phyloP scores from a whole-genome alignment of 305 asterid genomes.

The Fraxinus baroniana region DNA sequence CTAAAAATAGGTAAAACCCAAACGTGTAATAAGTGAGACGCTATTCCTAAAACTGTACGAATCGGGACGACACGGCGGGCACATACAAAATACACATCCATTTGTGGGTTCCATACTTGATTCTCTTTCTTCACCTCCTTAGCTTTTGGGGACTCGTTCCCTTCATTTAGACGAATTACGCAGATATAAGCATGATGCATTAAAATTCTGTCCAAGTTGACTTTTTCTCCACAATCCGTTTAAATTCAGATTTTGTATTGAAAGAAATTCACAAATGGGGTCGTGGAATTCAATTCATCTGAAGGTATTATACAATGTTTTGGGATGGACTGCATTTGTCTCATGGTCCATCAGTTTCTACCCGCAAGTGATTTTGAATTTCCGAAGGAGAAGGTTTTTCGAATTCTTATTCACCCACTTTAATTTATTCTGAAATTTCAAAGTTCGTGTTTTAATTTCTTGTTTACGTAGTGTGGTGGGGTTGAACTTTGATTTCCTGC shows the following conservation, averaged over 20 bases:
- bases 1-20: too few species aligned
- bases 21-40: too few species aligned
- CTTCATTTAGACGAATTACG: not conserved
- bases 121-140: not conserved
- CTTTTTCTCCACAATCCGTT: not conserved
- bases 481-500: conserved; percentile 77
- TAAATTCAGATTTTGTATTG: not conserved
- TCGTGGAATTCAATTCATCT: conserved; percentile 70
- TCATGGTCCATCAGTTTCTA: conserved; percentile 94
- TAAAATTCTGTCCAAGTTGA: not conserved
- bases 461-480: conserved; percentile 68
- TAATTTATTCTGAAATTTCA: not conserved
- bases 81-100: not conserved
- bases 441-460: not conserved
- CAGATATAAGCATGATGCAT: not conserved
- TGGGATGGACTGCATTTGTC: conserved; percentile 83
- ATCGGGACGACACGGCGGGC: not conserved
- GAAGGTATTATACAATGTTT: conserved; percentile 59
- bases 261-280: conserved; percentile 40
- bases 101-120: not conserved
- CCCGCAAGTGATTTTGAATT: conserved; percentile 75
- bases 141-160: conserved; percentile 21
- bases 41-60: not conserved
- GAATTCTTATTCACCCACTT: not conserved
- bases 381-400: conserved; percentile 64